phyloP scores from a whole-genome alignment of 345 rosid species.

The Hypericum perforatum region DNA sequence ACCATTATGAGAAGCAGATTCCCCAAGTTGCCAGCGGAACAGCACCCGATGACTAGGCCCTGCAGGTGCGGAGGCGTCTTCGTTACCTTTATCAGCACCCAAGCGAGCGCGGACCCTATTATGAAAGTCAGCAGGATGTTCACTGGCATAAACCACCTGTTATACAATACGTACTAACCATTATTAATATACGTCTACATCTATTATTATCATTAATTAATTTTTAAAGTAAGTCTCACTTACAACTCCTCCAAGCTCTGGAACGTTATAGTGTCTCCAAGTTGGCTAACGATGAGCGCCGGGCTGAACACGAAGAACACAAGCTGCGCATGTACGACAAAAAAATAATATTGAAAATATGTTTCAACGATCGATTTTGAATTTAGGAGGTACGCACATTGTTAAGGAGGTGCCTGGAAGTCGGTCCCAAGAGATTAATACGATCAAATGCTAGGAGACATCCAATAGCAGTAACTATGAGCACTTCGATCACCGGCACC shows the following conservation, averaged over 20 bases:
- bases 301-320: conserved; percentile 33
- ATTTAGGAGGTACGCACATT: conserved; percentile 10
- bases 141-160: conserved; percentile 49
- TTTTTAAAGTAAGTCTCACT: too few relatives aligned
- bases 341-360: conserved; percentile 3
- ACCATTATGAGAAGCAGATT: conserved; percentile 24
- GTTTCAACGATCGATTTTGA: conserved; percentile 13
- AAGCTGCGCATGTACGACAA: conserved; percentile 8
- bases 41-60: conserved; percentile 45
- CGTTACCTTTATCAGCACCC: conserved; percentile 30
- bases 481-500: conserved; percentile 31
- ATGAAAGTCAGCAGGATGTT: conserved; percentile 29
- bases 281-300: conserved; percentile 26
- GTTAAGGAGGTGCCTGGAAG: conserved; percentile 25
- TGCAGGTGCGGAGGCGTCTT: conserved; percentile 27
- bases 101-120: conserved; percentile 29
- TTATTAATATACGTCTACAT: too few relatives aligned
- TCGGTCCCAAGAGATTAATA: conserved; percentile 21
- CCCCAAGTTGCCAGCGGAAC: conserved; percentile 40
- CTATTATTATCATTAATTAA: too few relatives aligned
- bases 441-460: conserved; percentile 23
- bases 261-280: conserved; percentile 31
- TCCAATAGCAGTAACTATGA: conserved; percentile 30
- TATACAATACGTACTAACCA: too few relatives aligned
- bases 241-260: conserved; percentile 17